Evolutionary conservation across 805 yeast genomes (phyloP), one percentile per base, ranked within the genome.

Genomic region (Saccharomyces kudriavzevii): DNA sequence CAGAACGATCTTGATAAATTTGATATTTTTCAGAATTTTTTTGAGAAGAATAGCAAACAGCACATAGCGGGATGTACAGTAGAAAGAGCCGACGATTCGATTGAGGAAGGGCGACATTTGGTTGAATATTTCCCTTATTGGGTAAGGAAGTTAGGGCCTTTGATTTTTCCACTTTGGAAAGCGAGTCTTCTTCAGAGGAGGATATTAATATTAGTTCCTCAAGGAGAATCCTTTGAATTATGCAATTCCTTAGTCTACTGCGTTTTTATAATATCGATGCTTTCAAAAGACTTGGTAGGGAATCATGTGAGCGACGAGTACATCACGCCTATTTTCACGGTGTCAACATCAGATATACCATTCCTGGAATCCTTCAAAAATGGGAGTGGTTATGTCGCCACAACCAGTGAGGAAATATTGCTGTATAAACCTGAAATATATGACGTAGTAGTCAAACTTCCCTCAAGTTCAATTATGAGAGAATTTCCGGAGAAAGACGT

Each of bases 101-200:
- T 24, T 9, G 6, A 35, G 17, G 43, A 35, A 35, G 54, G 48
- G n/a, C 55, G 52, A 9, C 57, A 51, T 40, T 57, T 59, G 60
- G 55, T 56, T 2, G 62, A 59, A 27, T 52, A 58, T 40, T 52
- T 60, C 20, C 63, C 64, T 5, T 61, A 54, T 47, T 67, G 70
- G 70, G 47, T 61, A 5, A 56, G 60, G 40, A 55, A 52, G 30
- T 48, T 70, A n/a, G 74, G 72, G 2, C 70, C 73, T 10, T 58
- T 68, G 20, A 55, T 69, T 4, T 64, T 66, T 45, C 64, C 71
- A 5, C 47, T 70, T 14, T 69, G 74, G 74, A 67, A 66, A 52
- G 54, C 67, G 22, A 58, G 65, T 20, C 49, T 69, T 4, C 48
- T 65, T 4, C 58, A 59, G 29, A 66, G 66, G 48, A 61, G 66